Base-by-base conservation (phyloP, 331 rosid species). In the Quercus tomentella region DNA sequence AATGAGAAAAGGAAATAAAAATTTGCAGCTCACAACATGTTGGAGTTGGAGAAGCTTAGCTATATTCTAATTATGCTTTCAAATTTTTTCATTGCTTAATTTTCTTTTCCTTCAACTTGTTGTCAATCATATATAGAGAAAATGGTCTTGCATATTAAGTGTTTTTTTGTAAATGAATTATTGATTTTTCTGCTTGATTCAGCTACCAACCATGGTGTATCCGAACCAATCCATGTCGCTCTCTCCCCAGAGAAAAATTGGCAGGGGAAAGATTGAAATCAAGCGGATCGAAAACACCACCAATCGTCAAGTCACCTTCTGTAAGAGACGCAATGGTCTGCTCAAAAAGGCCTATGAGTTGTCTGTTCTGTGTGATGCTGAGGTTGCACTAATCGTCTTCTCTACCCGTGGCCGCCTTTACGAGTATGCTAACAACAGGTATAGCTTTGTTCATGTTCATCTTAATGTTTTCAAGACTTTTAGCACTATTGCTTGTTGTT, bases 321-420 rank as follows among this genome's bases (percentile, higher is more conserved):
- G 99, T 83, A 96, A 96, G 70, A 85, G 99, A 33, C 84, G 99
- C 61, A 96, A 93, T 80, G 98, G 99, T 0, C 79, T 96, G 55
- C 91, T 93, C 49, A 96, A 96, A 86, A 96, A 96, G 79, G 99
- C 99, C 5, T 96, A 96, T 88, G 99, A 96, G 77, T 86, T 96
- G 75, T 95, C 99, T 80, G 99, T 95, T 56, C 97, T 95, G 22
- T 95, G 99, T 86, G 99, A 95, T 85, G 99, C 99, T 9, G 99
- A 96, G 82, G 93, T 96, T 79, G 97, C 99, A 73, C 92, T 96
- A 41, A 85, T 96, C 7, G 99, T 96, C 84, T 96, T 96, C 97
- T 96, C 99, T 65, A 91, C 72, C 92, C 96, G 99, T 5, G 99
- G 99, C 26, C 98, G 99, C 61, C 98, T 96, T 73, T 93, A 91